Conservation (phyloP, 2,329 filamentous ascomycete species). For the Talaromyces sp. region DNA sequence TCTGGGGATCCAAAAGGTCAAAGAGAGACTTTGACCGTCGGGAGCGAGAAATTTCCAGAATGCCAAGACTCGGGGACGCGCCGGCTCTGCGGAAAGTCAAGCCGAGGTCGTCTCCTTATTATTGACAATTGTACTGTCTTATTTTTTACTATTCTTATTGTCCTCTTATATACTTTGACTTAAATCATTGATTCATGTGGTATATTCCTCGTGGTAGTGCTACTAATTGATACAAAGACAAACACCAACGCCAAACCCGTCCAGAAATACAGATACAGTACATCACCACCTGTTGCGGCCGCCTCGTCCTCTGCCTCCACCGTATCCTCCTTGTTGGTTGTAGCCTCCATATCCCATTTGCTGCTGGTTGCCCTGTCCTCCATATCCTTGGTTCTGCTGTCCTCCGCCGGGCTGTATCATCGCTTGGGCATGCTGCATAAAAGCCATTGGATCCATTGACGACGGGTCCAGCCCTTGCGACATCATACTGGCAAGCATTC, state of each 20-base stretch:
- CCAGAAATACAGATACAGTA: constrained; percentile 2
- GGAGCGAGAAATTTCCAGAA: constrained; percentile 40
- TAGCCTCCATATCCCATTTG: constrained; percentile 40
- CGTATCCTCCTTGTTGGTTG: constrained; percentile 33
- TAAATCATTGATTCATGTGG: background rate
- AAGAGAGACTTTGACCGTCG: constrained; percentile 23
- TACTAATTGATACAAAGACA: background rate
- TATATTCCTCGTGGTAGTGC: background rate
- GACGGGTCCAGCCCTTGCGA: constrained; percentile 48
- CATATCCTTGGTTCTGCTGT: constrained; percentile 26
- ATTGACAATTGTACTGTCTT: too few species aligned
- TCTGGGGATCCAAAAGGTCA: constrained; percentile 12
- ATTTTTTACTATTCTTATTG: too few species aligned
- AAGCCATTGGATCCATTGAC: constrained; percentile 48
- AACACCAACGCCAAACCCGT: constrained; percentile 7
- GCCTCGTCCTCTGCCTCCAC: constrained; percentile 29
- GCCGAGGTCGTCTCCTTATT: constrained; percentile 25
- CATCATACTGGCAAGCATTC: constrained; percentile 52
- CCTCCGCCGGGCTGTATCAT: constrained; percentile 42
- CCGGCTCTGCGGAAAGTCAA: constrained; percentile 8
- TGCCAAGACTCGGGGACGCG: constrained; percentile 30
- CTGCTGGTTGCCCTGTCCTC: constrained; percentile 30
- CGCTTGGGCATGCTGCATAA: constrained; percentile 49
- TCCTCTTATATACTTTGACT: too few species aligned
- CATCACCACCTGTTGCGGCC: constrained; percentile 34